Base-by-base conservation (phyloP, 441 rosid genomes). In the Aquilaria agallochum region DNA sequence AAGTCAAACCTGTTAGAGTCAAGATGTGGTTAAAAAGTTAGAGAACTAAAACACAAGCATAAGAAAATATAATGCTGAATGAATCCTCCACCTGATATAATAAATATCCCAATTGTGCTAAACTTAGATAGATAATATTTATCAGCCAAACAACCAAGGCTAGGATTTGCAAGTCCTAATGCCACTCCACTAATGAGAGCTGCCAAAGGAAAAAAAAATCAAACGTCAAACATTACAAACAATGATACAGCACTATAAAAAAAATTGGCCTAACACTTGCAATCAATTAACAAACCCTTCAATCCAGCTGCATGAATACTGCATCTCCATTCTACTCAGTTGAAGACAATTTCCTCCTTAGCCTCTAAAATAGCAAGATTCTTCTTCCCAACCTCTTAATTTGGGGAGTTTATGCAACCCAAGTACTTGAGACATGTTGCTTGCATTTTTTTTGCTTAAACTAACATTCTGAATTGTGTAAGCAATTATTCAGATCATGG, bases 101-200 rank as follows among this genome's bases (percentile, higher is more conserved):
- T 68, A 72, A 94, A 94, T 56, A 94, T 94, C 49, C 81, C 89
- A 50, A 87, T 78, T 10, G 99, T 81, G 75, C 92, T 83, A 71
- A 90, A 66, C 68, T 84, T 94, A 46, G 99, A 84, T 55, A 94
- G 62, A 70, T 76, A 79, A 67, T 72, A 89, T 74, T 71, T 85
- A 76, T 87, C 84, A 1, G 96, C 98, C 68, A 90, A 77, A 75
- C 97, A 89, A 31, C 98, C 98, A 64, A 83, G 90, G 68, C 65
- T 70, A 46, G 98, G 95, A 75, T 87, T 88, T 72, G 86, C 95
- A 78, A 90, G 85, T n/a, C 98, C 98, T 49, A 85, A 59, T 3
- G 75, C 79, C 48, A 94, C 96, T 74, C 96, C 98, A 64, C 88
- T 74, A 8, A 89, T 66, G 72, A 94, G 96, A 75, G 95, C 98